phyloP scores from a whole-genome alignment of 352 stramenopile genomes.

The Phytopythium chamaehyphon region DNA sequence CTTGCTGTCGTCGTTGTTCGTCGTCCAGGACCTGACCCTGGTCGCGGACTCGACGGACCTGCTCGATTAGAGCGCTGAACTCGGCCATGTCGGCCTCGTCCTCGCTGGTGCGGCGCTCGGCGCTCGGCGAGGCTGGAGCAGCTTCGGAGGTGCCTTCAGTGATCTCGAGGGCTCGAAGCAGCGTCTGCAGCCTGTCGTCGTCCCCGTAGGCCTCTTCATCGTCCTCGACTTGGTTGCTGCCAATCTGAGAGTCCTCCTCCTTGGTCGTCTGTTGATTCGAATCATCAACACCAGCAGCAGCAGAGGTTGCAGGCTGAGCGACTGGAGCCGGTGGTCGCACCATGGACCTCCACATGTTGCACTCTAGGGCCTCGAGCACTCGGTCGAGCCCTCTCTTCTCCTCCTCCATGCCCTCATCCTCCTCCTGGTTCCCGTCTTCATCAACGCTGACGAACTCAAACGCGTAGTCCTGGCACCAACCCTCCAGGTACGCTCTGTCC shows the following conservation, averaged over 20 bases:
- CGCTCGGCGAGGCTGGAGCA: not conserved
- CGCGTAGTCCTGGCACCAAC: constrained; percentile 53
- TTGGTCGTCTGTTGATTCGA: constrained; percentile 1
- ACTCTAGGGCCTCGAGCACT: constrained; percentile 73
- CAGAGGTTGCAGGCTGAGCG: not conserved
- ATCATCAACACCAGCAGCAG: not conserved
- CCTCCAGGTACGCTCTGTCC: constrained; percentile 29
- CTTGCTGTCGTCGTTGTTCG: constrained; percentile 60
- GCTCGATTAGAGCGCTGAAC: constrained; percentile 57
- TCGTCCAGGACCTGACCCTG: constrained; percentile 44
- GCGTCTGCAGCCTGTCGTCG: constrained; percentile 35
- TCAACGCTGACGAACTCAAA: constrained; percentile 60
- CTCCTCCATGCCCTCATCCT: constrained; percentile 1
- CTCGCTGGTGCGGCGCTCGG: constrained; percentile 12
- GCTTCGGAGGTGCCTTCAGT: constrained; percentile 11
- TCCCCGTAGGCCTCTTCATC: constrained; percentile 10
- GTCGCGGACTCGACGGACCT: constrained; percentile 66
- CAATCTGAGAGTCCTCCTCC: constrained; percentile 3
- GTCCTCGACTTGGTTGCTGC: constrained; percentile 7
- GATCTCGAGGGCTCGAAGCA: constrained; percentile 47
- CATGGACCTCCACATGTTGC: constrained; percentile 80
- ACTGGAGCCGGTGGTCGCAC: constrained; percentile 27
- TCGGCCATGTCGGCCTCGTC: constrained; percentile 52
- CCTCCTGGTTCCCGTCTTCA: constrained; percentile 10
- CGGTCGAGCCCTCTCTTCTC: constrained; percentile 58